A percentile compares a stretch with the other conserved stretches of the same genome.
Conservation (phyloP, 805 yeast species). For the Clavispora carvajalis region DNA sequence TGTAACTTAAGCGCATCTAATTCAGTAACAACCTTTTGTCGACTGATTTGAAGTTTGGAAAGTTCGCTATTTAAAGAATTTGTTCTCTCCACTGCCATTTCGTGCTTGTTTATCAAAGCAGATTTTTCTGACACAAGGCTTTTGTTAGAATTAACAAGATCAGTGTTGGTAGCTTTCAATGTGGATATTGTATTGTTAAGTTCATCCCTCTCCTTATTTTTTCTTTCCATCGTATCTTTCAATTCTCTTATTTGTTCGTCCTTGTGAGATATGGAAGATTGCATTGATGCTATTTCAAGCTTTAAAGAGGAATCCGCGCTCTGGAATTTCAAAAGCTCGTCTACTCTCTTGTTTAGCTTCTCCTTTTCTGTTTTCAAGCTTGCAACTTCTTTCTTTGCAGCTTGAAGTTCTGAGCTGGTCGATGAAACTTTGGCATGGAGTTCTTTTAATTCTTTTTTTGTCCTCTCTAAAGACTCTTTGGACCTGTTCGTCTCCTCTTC, state of each 20-base stretch:
- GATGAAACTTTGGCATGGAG: conserved; percentile 15
- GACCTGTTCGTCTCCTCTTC: conserved; percentile 2
- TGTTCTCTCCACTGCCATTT: conserved; percentile 26
- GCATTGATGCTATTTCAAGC: conserved; percentile 43
- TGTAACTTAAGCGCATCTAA: conserved; percentile 37
- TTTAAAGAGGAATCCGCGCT: conserved; percentile 42
- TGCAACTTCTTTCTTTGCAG: conserved; percentile 18
- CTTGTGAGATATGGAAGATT: conserved; percentile 41
- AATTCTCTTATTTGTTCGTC: conserved; percentile 37
- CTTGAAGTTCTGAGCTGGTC: conserved; percentile 15
- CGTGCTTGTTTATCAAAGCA: conserved; percentile 39
- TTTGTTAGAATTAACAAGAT: conserved; percentile 31
- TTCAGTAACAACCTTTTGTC: conserved; percentile 34
- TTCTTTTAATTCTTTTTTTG: conserved; percentile 9
- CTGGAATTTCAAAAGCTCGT: conserved; percentile 25
- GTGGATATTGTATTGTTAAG: conserved; percentile 34
- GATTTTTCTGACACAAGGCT: conserved; percentile 34
- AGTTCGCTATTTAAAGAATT: conserved; percentile 31
- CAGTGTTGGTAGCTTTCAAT: conserved; percentile 38
- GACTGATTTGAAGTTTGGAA: conserved; percentile 38
- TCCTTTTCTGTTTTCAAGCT: conserved; percentile 31
- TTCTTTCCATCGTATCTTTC: conserved; percentile 25
- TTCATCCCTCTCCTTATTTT: conserved; percentile 34
- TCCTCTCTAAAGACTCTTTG: conserved; percentile 10
- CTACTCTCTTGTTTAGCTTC: conserved; percentile 29